Percentiles rank a stretch among this genome's conserved stretches.
Evolutionary conservation across 1,284 basidiomycete genomes (phyloP).

Genomic region (Bondarzewia mesenterica): DNA sequence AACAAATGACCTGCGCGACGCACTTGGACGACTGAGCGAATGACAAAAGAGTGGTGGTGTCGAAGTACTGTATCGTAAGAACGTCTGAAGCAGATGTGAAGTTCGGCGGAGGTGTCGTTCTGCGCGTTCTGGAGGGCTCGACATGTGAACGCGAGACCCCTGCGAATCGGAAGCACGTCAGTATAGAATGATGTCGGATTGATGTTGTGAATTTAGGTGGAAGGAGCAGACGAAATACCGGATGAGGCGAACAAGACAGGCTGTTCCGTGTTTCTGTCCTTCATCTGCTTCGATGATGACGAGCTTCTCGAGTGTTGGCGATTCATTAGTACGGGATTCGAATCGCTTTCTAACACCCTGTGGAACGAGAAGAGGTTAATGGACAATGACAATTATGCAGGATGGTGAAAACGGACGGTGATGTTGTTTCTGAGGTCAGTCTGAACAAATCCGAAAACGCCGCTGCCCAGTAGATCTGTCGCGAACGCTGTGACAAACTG

Average conservation of each 20-base stretch:
- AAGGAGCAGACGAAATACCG: constrained; percentile 37
- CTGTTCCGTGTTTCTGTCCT: constrained; percentile 41
- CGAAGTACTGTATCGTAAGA: constrained; percentile 81
- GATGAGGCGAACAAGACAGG: constrained; percentile 73
- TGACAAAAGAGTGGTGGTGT: constrained; percentile 79
- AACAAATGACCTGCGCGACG: too few species aligned
- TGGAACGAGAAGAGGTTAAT: constrained; percentile 2
- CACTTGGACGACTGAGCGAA: constrained; percentile 79
- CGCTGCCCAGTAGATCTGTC: constrained; percentile 80
- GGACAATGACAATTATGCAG: constrained; percentile 1
- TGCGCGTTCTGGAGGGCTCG: constrained; percentile 75
- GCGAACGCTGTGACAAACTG: constrained; percentile 4
- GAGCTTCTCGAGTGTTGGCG: constrained; percentile 74
- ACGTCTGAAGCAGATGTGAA: constrained; percentile 79
- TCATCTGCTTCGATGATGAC: constrained; percentile 56
- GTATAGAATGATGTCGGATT: constrained; percentile 25
- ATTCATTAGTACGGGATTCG: constrained; percentile 42
- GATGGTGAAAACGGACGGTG: constrained; percentile 38
- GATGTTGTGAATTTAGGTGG: constrained; percentile 32
- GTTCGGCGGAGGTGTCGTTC: constrained; percentile 59
- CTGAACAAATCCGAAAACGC: constrained; percentile 87
- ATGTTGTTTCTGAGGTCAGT: constrained; percentile 88
- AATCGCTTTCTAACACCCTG: constrained; percentile 80
- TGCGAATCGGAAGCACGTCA: constrained; percentile 26
- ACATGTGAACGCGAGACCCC: constrained; percentile 80